Conservation (phyloP, 805 yeast genomes). For the Teunomyces panamensis region DNA sequence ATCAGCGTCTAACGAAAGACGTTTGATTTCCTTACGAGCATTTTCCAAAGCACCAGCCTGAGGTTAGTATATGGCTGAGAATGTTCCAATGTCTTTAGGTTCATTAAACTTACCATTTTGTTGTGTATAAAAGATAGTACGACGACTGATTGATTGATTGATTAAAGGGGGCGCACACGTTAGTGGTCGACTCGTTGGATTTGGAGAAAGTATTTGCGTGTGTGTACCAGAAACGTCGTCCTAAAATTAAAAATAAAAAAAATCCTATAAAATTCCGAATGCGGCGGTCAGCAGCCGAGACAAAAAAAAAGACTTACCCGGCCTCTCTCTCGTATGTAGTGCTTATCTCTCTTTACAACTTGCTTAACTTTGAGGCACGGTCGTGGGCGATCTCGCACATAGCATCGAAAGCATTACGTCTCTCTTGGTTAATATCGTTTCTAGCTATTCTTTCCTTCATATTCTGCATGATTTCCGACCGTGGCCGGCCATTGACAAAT, state of each 20-base stretch:
- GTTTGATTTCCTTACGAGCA: constrained; percentile 91
- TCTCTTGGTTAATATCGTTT: constrained; percentile 54
- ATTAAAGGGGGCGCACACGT: not conserved
- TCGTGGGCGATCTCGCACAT: constrained; percentile 92
- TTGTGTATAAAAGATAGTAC: not conserved
- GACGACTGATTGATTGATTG: not conserved
- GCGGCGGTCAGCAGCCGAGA: too few relatives aligned
- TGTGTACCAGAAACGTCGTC: not conserved
- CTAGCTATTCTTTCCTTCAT: constrained; percentile 43
- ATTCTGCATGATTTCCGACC: constrained; percentile 53
- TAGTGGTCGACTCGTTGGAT: not conserved
- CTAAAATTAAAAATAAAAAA: not conserved
- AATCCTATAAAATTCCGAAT: not conserved
- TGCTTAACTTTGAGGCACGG: constrained; percentile 53
- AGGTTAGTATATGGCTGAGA: constrained; percentile 14
- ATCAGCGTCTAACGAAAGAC: constrained; percentile 63
- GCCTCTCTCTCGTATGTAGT: not conserved
- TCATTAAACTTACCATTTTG: constrained; percentile 1
- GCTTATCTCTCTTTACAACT: not conserved
- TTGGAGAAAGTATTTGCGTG: not conserved
- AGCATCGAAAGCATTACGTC: constrained; percentile 68
- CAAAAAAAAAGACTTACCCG: not conserved
- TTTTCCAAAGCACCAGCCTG: constrained; percentile 96
- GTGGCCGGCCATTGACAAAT: constrained; percentile 80
- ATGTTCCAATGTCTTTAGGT: too few relatives aligned